These are phyloP conservation scores for Malbranchea cinnamomea DNA, from an alignment of 2,329 filamentous ascomycete genomes.

Conservation along the genomic window DNA sequence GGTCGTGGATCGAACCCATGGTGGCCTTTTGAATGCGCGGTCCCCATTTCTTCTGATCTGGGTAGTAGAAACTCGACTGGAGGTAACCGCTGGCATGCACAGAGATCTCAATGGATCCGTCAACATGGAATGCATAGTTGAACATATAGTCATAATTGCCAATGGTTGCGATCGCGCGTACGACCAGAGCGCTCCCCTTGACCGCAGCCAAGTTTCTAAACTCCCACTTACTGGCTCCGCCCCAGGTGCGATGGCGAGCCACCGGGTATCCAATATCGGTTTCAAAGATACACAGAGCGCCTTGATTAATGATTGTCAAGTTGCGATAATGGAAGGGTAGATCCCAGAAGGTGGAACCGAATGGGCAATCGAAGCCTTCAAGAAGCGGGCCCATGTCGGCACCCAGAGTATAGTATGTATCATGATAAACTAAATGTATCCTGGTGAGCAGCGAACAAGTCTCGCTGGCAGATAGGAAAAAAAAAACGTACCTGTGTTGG, in stretches of 20 bases:
- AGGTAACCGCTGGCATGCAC: conserved; percentile 39
- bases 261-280: conserved; percentile 36
- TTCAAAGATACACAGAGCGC: conserved; percentile 44
- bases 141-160: conserved; percentile 33
- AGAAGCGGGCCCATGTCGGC: conserved; percentile 9
- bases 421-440: conserved; percentile 19
- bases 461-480: too few relatives aligned
- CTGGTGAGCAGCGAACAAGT: conserved; percentile 1
- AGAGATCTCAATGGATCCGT: conserved; percentile 35
- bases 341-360: conserved; percentile 15
- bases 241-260: conserved; percentile 31
- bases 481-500: conserved; percentile 11
- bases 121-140: conserved; percentile 28
- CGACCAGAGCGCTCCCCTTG: conserved; percentile 27
- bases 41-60: conserved; percentile 34
- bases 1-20: conserved; percentile 39
- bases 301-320: conserved; percentile 19
- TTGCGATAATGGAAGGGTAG: conserved; percentile 15
- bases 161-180: conserved; percentile 29
- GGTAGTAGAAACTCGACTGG: conserved; percentile 32
- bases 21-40: conserved; percentile 36
- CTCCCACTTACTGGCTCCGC: conserved; percentile 21
- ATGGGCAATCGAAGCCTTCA: conserved; percentile 16
- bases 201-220: conserved; percentile 17
- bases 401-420: conserved; percentile 21